These are phyloP conservation scores for Termitomyces sp. DNA, from an alignment of 768 basidiomycete genomes.

Conservation along the genomic window DNA sequence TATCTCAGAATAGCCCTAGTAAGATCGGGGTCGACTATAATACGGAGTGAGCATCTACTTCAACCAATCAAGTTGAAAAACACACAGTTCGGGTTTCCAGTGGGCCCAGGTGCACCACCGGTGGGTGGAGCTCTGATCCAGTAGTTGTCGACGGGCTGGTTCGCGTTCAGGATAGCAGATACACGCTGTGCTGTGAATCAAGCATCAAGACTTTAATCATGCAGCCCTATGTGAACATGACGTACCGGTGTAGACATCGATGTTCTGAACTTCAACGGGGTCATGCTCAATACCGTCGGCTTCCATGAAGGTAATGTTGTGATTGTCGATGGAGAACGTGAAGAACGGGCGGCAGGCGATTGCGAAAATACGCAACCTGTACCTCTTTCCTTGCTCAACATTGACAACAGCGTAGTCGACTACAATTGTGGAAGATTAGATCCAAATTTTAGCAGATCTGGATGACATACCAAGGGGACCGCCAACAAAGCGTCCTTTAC, in stretches of 20 bases:
- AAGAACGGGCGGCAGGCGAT: slow-evolving; percentile 42
- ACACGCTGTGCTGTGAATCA: slow-evolving; percentile 26
- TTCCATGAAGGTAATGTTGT: slow-evolving; percentile 32
- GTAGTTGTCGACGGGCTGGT: slow-evolving; percentile 40
- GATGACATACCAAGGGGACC: slow-evolving; percentile 29
- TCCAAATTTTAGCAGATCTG: slow-evolving; percentile 16
- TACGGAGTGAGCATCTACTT: not conserved
- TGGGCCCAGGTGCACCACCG: slow-evolving; percentile 13
- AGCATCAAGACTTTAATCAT: not conserved
- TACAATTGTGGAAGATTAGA: slow-evolving; percentile 10
- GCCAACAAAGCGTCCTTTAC: slow-evolving; percentile 33
- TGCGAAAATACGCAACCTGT: slow-evolving; percentile 45
- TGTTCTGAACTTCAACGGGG: slow-evolving; percentile 33
- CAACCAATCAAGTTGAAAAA: not conserved
- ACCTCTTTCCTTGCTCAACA: slow-evolving; percentile 36
- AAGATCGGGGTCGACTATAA: slow-evolving; percentile 16
- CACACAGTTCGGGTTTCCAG: slow-evolving; percentile 19
- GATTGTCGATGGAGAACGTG: slow-evolving; percentile 31
- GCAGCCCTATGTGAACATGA: not conserved
- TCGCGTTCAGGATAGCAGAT: slow-evolving; percentile 33
- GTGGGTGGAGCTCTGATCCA: slow-evolving; percentile 31
- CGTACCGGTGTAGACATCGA: slow-evolving; percentile 38
- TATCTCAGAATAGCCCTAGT: slow-evolving; percentile 30
- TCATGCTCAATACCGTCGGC: slow-evolving; percentile 36
- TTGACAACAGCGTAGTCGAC: slow-evolving; percentile 36